Percentiles rank a stretch among this genome's conserved stretches.
These are phyloP conservation scores for Phaeosphaeriaceae sp. DNA, from an alignment of 2,329 filamentous ascomycete species.

Conservation along the genomic window DNA sequence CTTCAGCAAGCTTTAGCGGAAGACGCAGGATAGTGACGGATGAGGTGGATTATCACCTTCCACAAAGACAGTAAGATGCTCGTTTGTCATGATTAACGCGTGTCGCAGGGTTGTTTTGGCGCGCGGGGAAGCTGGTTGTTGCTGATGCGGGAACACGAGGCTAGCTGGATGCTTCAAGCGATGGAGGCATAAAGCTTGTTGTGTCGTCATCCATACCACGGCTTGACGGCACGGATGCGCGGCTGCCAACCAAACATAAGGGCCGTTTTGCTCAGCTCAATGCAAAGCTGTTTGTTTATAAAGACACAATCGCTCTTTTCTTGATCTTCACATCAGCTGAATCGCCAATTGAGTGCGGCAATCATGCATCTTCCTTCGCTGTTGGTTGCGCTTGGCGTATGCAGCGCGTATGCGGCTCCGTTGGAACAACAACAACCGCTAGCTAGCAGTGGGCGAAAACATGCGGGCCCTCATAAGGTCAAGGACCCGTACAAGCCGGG, in stretches of 20 bases:
- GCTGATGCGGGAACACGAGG: not conserved
- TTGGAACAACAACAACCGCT: conserved; percentile 50
- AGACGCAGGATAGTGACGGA: conserved; percentile 36
- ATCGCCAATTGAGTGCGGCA: conserved; percentile 21
- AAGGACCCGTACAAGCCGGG: conserved; percentile 65
- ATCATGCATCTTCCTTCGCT: conserved; percentile 40
- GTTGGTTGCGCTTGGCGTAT: conserved; percentile 39
- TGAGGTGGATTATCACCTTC: conserved; percentile 10
- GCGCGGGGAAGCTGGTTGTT: conserved; percentile 16
- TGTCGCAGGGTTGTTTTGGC: conserved; percentile 17
- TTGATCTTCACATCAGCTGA: conserved; percentile 1
- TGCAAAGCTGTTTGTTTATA: not conserved
- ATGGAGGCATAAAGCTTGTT: conserved; percentile 30
- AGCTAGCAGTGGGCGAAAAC: conserved; percentile 31
- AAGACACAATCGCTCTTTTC: conserved; percentile 5
- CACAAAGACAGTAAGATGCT: conserved; percentile 5
- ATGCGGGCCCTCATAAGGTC: conserved; percentile 32
- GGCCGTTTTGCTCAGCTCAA: not conserved
- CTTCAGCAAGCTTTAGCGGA: conserved; percentile 27
- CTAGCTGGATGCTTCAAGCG: conserved; percentile 3
- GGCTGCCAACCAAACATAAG: conserved; percentile 19
- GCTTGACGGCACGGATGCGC: conserved; percentile 11
- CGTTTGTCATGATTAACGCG: conserved; percentile 10
- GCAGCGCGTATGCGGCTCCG: conserved; percentile 33
- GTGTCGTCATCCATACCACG: conserved; percentile 52